phyloP scores from a whole-genome alignment of 2,329 filamentous ascomycete genomes.

The Nigrospora oryzae region DNA sequence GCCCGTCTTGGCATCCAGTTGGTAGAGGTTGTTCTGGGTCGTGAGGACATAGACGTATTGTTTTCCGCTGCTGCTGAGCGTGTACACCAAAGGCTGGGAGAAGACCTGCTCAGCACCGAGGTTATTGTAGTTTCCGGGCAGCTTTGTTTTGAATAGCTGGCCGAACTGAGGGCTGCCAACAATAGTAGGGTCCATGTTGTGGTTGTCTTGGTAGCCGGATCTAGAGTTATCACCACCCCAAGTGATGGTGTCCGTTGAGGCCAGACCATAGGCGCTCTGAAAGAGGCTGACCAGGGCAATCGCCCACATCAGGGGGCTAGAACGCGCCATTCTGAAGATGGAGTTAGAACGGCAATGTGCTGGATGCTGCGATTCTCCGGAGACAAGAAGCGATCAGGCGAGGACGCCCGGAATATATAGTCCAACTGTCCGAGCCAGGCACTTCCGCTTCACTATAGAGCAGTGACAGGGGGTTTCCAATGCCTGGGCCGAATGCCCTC shows the following conservation, averaged over 20 bases:
- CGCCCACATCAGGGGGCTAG: background rate
- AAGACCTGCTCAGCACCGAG: conserved; percentile 39
- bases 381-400: no score
- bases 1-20: conserved; percentile 45
- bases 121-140: conserved; percentile 44
- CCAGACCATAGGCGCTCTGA: conserved; percentile 13
- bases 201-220: conserved; percentile 46
- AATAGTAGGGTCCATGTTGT: conserved; percentile 54
- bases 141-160: conserved; percentile 40
- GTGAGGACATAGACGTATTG: conserved; percentile 50
- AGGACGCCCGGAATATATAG: no score
- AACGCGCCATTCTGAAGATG: background rate
- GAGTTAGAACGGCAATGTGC: no score
- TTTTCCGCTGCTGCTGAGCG: conserved; percentile 30
- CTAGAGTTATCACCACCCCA: conserved; percentile 50
- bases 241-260: conserved; percentile 46
- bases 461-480: no score
- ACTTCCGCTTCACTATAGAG: no score
- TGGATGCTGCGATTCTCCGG: no score
- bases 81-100: conserved; percentile 41
- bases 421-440: no score
- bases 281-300: conserved; percentile 1
- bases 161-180: conserved; percentile 47
- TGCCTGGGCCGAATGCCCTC: no score
- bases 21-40: conserved; percentile 50